Evolutionary conservation across 805 yeast genomes (phyloP).

Genomic region (Schwanniomyces polymorphus): DNA sequence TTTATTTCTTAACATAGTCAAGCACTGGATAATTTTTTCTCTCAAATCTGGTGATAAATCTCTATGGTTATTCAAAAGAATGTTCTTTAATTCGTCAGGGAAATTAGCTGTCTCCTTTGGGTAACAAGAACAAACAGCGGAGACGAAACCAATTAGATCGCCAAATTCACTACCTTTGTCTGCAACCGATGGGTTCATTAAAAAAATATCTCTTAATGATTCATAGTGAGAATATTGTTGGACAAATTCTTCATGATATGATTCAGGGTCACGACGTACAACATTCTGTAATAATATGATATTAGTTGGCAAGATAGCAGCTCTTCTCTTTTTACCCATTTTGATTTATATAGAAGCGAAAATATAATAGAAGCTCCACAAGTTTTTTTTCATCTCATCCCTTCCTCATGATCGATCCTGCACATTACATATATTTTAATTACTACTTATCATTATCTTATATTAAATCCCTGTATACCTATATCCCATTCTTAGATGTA

Average conservation of each 20-base stretch:
- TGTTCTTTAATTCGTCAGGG: conserved; percentile 74
- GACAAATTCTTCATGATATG: conserved; percentile 89
- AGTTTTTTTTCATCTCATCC: conserved; percentile 8
- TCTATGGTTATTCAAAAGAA: conserved; percentile 74
- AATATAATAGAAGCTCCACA: background rate
- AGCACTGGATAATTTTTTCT: conserved; percentile 86
- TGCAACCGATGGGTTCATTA: conserved; percentile 61
- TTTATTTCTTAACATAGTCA: conserved; percentile 89
- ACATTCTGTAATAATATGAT: conserved; percentile 88
- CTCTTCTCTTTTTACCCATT: conserved; percentile 89
- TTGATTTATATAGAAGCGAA: conserved; percentile 1
- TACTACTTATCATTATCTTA: background rate
- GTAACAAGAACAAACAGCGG: conserved; percentile 88
- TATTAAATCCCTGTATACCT: background rate
- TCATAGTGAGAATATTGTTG: conserved; percentile 93
- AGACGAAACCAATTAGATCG: conserved; percentile 84
- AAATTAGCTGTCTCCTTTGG: conserved; percentile 85
- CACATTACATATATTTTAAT: background rate
- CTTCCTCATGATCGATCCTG: conserved; percentile 3
- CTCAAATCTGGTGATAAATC: conserved; percentile 81
- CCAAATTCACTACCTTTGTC: conserved; percentile 65
- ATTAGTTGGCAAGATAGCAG: conserved; percentile 90
- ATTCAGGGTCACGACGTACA: conserved; percentile 90
- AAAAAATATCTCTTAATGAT: conserved; percentile 82
- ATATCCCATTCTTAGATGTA: conserved; percentile 5